Evolutionary conservation across 2,329 filamentous ascomycete genomes (phyloP), one percentile per base, ranked within the genome.

Genomic region (Fragosphaeria purpurea): DNA sequence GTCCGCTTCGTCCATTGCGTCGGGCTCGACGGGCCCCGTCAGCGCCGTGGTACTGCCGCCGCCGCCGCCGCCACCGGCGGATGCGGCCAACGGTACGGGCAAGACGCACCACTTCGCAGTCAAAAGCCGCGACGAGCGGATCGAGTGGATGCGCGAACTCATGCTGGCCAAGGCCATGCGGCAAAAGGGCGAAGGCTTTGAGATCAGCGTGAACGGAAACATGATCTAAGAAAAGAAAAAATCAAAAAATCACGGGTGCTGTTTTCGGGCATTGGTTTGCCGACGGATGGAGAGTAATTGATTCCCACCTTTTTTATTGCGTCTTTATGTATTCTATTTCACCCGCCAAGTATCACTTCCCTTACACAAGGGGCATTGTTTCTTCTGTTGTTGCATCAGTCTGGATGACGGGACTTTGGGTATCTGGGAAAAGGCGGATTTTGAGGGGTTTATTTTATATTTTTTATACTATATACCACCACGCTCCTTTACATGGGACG

Each of bases 81-180:
- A 61, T 32, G 62, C 74, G 32, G 70, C 69, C 55, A 82, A 82
- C 53, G 79, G 78, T 50, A 81, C 77, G 9, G 81, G 80, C 60
- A 96, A 95, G 75, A 86, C 87, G 43, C 91, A 97, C 62, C 88
- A 97, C 65, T 97, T 97, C 64, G 88, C 91, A 0, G 91, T 96
- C 59, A 85, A 85, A 69, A 81, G 76, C 60, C 79, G 89, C 11
- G 88, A 96, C 62, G 87, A 96, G 64, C 79, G 91, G 55, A 96
- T 97, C 61, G 91, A 96, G 65, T 98, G 93, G 93, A 94, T 94
- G 88, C 77, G 88, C 50, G 88, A 94, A 75, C 71, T 94, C 54
- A 94, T 94, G 88, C 79, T 94, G 44, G 88, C 88, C 49, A 93
- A 93, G 72, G 88, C 88, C 13, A 72, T 88, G 63, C 86, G 83